A percentile compares a stretch with the other conserved stretches of the same genome.
These are phyloP conservation scores for Mycena vulgaris DNA, from an alignment of 768 basidiomycete genomes.

Conservation along the genomic window DNA sequence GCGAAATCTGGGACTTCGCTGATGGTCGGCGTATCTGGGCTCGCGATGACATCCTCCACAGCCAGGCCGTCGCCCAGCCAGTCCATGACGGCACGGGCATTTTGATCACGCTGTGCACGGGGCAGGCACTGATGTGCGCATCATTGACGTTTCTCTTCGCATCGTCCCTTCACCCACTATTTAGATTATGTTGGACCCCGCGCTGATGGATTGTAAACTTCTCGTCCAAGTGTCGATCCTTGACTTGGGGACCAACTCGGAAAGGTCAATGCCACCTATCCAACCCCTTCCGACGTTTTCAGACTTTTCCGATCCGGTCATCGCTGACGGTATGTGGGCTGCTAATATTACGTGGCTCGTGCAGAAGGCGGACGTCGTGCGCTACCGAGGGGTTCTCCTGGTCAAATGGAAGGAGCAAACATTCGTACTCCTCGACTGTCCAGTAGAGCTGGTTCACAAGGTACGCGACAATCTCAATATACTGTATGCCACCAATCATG, in stretches of 20 bases:
- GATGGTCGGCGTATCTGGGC: slow-evolving; percentile 17
- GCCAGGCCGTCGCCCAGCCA: no score
- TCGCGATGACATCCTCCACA: background rate
- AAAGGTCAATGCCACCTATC: background rate
- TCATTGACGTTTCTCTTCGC: background rate
- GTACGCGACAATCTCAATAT: slow-evolving; percentile 9
- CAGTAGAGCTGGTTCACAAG: slow-evolving; percentile 2
- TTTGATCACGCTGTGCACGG: background rate
- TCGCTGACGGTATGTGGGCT: no score
- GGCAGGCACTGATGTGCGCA: slow-evolving; percentile 6
- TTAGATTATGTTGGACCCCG: background rate
- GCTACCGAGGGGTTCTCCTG: slow-evolving; percentile 1
- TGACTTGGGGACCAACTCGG: no score
- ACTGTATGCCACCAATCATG: slow-evolving; percentile 1
- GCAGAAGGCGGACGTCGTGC: background rate
- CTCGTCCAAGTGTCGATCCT: no score
- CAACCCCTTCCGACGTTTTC: background rate
- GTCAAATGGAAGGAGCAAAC: slow-evolving; percentile 9
- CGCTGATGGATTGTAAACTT: background rate
- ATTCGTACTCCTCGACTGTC: background rate
- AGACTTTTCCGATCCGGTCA: slow-evolving; percentile 2
- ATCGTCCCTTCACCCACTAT: slow-evolving; percentile 1
- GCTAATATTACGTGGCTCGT: background rate
- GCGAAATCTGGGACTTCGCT: slow-evolving; percentile 26
- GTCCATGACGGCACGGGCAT: background rate